Evolutionary conservation across 495 filamentous ascomycete species (phyloP).

Genomic region (Amphirosellinia nigrospora): DNA sequence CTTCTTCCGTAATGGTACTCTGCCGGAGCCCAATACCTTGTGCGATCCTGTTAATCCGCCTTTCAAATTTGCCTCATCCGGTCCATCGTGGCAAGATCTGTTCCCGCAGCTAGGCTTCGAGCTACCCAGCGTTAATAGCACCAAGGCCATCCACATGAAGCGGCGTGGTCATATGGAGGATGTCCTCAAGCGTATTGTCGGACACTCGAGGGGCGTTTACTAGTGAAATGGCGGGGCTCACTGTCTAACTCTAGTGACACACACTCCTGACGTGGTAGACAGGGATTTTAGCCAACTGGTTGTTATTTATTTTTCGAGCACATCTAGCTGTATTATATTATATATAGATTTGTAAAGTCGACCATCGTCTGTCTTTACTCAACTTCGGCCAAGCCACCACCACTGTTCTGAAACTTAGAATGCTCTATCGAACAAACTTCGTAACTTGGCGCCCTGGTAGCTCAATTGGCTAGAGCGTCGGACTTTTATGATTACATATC

Average conservation of each 20-base stretch:
- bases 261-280: background rate
- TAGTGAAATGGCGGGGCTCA: background rate
- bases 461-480: slow-evolving; percentile 26
- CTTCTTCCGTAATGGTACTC: slow-evolving; percentile 56
- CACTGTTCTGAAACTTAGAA: too few relatives aligned
- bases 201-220: background rate
- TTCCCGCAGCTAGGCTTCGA: slow-evolving; percentile 17
- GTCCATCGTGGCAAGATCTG: slow-evolving; percentile 31
- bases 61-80: slow-evolving; percentile 17
- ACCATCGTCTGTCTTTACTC: background rate
- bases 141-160: background rate
- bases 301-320: background rate
- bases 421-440: background rate
- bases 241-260: background rate
- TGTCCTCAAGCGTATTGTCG: background rate
- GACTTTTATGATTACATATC: background rate
- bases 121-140: slow-evolving; percentile 3
- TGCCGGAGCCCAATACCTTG: slow-evolving; percentile 50
- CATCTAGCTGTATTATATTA: background rate
- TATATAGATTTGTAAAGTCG: background rate
- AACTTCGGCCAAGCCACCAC: too few relatives aligned
- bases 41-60: slow-evolving; percentile 40
- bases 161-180: background rate
- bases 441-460: slow-evolving; percentile 10
- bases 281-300: too few relatives aligned